phyloP scores from a whole-genome alignment of 2,329 filamentous ascomycete genomes.

The Calonectria henricotiae region DNA sequence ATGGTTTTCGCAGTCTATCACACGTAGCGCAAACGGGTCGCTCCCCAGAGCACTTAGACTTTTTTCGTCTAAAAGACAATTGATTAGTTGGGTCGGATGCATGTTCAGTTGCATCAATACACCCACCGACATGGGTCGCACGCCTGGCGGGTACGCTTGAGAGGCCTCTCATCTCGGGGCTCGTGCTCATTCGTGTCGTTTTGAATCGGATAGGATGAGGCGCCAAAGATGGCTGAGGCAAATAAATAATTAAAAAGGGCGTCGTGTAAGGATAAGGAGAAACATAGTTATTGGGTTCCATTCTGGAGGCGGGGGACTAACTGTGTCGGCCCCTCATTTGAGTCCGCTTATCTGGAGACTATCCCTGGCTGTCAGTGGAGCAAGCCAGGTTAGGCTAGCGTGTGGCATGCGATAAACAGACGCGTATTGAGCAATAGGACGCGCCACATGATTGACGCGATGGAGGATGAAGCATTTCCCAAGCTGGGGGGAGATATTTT shows the following conservation, averaged over 20 bases:
- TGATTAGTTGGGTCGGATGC: neutral
- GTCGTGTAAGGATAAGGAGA: neutral
- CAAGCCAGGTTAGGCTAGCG: neutral
- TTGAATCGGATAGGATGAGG: neutral
- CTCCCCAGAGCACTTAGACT: slow-evolving; percentile 26
- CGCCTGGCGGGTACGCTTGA: slow-evolving; percentile 27
- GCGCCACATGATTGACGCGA: too few relatives aligned
- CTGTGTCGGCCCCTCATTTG: neutral
- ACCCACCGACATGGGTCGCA: slow-evolving; percentile 28
- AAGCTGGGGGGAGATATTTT: neutral
- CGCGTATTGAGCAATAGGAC: neutral
- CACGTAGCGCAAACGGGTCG: slow-evolving; percentile 21
- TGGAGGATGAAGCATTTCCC: neutral
- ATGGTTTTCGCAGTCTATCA: slow-evolving; percentile 1
- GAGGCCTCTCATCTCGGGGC: slow-evolving; percentile 7
- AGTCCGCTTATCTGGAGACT: slow-evolving; percentile 16
- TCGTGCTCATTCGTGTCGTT: neutral
- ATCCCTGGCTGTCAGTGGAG: neutral
- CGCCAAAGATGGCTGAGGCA: neutral
- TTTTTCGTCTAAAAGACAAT: slow-evolving; percentile 9
- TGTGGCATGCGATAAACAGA: slow-evolving; percentile 2
- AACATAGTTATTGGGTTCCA: too few relatives aligned
- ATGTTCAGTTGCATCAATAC: neutral
- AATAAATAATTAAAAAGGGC: neutral
- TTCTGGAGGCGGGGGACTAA: neutral